Conservation (phyloP, 441 rosid genomes). For the Erodium texanum region DNA sequence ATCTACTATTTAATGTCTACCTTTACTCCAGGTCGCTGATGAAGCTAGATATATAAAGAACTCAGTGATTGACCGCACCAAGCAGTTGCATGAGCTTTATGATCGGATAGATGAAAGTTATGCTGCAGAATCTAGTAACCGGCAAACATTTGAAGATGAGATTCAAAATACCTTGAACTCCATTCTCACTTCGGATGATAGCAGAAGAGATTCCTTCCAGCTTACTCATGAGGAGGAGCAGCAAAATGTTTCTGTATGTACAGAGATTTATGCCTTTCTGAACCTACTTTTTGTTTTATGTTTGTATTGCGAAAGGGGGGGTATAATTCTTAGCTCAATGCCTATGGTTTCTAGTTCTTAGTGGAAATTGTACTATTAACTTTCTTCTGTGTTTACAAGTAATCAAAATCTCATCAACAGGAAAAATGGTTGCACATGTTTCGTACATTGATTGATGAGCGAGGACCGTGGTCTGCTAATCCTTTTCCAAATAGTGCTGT, state of each 20-base stretch:
- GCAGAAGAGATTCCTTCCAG: constrained; percentile 62
- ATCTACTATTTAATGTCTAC: constrained; percentile 1
- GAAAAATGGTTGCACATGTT: constrained; percentile 97
- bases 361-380: constrained; percentile 11
- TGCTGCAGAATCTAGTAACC: constrained; percentile 43
- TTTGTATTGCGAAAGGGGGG: not conserved
- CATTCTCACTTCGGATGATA: constrained; percentile 75
- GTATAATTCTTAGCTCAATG: not conserved
- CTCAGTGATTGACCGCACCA: constrained; percentile 56
- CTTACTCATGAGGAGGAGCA: constrained; percentile 76
- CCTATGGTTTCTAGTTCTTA: constrained; percentile 8
- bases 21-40: constrained; percentile 50
- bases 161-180: constrained; percentile 45
- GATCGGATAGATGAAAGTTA: constrained; percentile 56
- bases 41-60: constrained; percentile 72
- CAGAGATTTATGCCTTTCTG: constrained; percentile 7
- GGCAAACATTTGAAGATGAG: constrained; percentile 79
- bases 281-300: constrained; percentile 7
- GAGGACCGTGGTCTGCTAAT: constrained; percentile 99
- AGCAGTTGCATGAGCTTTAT: constrained; percentile 62
- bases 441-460: constrained; percentile 87
- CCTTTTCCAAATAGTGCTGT: constrained; percentile 76
- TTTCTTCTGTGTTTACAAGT: constrained; percentile 12
- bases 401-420: constrained; percentile 31
- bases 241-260: constrained; percentile 79